phyloP scores from a whole-genome alignment of 345 rosid genomes.

The Conringia planisiliqua region DNA sequence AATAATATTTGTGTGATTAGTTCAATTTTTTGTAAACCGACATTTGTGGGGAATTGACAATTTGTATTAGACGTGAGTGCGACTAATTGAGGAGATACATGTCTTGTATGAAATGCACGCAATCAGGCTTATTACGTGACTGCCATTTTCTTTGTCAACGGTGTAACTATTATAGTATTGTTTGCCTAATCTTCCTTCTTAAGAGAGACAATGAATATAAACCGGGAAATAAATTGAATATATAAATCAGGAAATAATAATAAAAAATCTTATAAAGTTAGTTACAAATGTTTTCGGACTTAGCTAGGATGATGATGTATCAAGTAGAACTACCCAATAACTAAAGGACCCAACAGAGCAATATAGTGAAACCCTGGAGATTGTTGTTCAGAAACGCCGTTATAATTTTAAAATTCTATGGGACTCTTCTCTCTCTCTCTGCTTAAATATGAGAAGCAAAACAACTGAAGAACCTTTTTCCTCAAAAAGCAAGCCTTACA shows the following conservation, averaged over 20 bases:
- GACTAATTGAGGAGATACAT: constrained; percentile 8
- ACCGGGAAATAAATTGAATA: not conserved
- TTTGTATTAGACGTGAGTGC: constrained; percentile 26
- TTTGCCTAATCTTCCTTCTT: not conserved
- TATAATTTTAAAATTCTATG: not conserved
- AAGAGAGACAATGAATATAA: not conserved
- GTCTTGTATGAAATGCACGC: constrained; percentile 13
- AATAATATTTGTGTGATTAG: not conserved
- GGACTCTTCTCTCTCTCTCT: not conserved
- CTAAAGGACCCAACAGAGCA: not conserved
- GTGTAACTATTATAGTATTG: not conserved
- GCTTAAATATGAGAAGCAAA: not conserved
- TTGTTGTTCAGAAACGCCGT: not conserved
- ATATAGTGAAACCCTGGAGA: not conserved
- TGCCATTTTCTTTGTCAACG: constrained; percentile 32
- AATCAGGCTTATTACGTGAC: constrained; percentile 30
- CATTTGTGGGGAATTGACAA: not conserved
- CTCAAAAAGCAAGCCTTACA: constrained; percentile 32
- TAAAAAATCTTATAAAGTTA: not conserved
- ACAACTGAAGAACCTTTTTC: not conserved
- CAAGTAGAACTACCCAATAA: not conserved
- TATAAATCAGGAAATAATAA: not conserved
- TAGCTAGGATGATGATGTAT: not conserved
- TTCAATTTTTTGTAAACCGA: not conserved
- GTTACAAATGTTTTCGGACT: not conserved